Evolutionary conservation across 1,139 yeast genomes (phyloP), one percentile per base, ranked within the genome.

Genomic region (Suhomyces terraborum): DNA sequence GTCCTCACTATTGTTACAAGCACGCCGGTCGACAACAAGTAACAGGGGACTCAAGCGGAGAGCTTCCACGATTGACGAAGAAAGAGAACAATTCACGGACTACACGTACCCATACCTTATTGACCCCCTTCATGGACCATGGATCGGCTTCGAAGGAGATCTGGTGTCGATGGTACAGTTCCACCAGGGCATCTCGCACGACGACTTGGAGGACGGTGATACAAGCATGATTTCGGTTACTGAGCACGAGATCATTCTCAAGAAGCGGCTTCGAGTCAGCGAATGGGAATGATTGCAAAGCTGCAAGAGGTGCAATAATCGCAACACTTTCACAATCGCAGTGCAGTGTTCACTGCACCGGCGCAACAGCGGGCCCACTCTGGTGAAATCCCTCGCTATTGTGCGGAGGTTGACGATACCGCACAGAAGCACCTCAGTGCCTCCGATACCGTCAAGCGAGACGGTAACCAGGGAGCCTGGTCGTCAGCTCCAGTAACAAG

Each of bases 81-180:
- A 78, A 48, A 56, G 83, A 47, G 83, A 78, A 50, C 67, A 68
- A 45, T 68, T 59, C 40, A 69, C 75, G 14, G 77, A 71, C 46
- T 79, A 78, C 50, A 69, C 75, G 0, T 73, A 77, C 50, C 84
- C 84, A 0, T 62, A 62, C 40, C 55, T 79, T 33, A 56, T 58
- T 3, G 78, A 76, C 45, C 72, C 75, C 6, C 56, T 77, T 41
- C 67, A 77, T 48, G 84, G 83, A 0, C 80, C 83, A 6, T 73
- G 82, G 76, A 62, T 77, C 12, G 83, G 82, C 8, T 79, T 79
- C 49, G 73, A 72, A 19, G 82, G 82, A 0, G 79, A 79, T 47
- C 64, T 62, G 41, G 66, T 77, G 4, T 70, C 76, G 26, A 61
- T 71, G 62, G 57, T 73, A 9, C 66, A 67, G 32, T 62, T 56